phyloP scores from a whole-genome alignment of 306 rosid genomes.

The Biancaea sappan region DNA sequence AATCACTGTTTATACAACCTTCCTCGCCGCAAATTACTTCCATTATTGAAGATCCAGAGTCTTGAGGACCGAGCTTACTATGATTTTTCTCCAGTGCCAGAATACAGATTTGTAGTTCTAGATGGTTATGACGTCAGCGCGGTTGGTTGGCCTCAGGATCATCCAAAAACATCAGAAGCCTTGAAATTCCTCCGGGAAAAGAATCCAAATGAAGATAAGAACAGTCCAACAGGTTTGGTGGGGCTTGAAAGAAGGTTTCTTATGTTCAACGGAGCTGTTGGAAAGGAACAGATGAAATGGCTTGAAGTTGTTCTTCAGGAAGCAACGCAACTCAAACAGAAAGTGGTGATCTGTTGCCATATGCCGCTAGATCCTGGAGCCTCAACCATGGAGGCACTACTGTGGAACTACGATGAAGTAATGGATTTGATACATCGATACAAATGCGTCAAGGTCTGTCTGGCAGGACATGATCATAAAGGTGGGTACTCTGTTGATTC shows the following conservation, averaged over 20 bases:
- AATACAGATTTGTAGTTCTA: constrained; percentile 73
- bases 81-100: constrained; percentile 75
- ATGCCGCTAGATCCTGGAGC: constrained; percentile 73
- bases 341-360: constrained; percentile 82
- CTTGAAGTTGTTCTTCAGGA: constrained; percentile 60
- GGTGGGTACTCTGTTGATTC: constrained; percentile 84
- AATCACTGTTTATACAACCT: constrained; percentile 97
- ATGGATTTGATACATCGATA: constrained; percentile 70
- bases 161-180: constrained; percentile 68
- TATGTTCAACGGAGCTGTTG: constrained; percentile 91
- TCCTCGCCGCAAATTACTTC: constrained; percentile 75
- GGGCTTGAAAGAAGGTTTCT: constrained; percentile 85
- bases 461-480: constrained; percentile 85
- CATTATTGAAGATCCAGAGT: constrained; percentile 61
- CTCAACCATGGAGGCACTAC: constrained; percentile 58
- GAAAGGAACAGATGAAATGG: constrained; percentile 89
- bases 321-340: constrained; percentile 69
- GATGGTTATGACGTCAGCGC: constrained; percentile 92
- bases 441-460: constrained; percentile 75
- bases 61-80: constrained; percentile 61
- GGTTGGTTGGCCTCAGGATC: constrained; percentile 87
- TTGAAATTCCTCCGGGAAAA: constrained; percentile 57
- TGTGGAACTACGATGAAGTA: constrained; percentile 89
- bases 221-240: constrained; percentile 67
- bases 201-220: constrained; percentile 87